phyloP scores from a whole-genome alignment of 2,329 filamentous ascomycete genomes.

The Alternaria panax region DNA sequence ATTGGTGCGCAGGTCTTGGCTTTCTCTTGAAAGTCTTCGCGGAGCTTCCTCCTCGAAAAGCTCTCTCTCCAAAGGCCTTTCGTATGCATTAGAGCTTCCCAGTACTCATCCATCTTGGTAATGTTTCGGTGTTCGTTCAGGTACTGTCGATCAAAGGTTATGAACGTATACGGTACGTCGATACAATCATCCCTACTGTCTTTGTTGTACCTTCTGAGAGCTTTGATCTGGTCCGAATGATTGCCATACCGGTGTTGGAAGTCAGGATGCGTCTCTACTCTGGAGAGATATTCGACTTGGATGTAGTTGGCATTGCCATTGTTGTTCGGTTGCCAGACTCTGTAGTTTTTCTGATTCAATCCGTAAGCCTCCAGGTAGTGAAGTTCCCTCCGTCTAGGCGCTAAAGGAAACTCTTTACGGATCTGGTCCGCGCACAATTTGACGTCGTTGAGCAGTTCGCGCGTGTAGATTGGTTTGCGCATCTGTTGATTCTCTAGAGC shows the following conservation, averaged over 20 bases:
- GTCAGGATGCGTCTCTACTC: constrained; percentile 13
- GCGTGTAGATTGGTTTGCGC: constrained; percentile 5
- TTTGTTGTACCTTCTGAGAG: constrained; percentile 2
- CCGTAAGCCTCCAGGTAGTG: background rate
- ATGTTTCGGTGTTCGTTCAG: background rate
- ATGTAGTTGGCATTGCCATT: background rate
- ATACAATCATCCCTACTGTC: background rate
- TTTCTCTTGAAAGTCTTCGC: background rate
- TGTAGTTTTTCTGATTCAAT: background rate
- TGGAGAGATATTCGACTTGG: constrained; percentile 7
- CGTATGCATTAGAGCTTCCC: background rate
- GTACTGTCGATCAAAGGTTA: background rate
- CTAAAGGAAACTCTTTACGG: background rate
- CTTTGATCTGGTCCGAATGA: background rate
- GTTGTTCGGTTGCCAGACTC: background rate
- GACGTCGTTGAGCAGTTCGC: background rate
- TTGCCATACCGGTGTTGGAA: constrained; percentile 7
- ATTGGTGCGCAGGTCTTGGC: background rate
- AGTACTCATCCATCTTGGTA: background rate
- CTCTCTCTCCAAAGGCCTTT: constrained; percentile 4
- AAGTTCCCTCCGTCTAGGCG: background rate
- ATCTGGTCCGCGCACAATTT: background rate
- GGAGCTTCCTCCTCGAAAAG: background rate
- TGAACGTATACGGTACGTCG: constrained; percentile 1
- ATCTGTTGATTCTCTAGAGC: background rate